phyloP scores from a whole-genome alignment of 2,329 filamentous ascomycete genomes.

The Esteya vermicola region DNA sequence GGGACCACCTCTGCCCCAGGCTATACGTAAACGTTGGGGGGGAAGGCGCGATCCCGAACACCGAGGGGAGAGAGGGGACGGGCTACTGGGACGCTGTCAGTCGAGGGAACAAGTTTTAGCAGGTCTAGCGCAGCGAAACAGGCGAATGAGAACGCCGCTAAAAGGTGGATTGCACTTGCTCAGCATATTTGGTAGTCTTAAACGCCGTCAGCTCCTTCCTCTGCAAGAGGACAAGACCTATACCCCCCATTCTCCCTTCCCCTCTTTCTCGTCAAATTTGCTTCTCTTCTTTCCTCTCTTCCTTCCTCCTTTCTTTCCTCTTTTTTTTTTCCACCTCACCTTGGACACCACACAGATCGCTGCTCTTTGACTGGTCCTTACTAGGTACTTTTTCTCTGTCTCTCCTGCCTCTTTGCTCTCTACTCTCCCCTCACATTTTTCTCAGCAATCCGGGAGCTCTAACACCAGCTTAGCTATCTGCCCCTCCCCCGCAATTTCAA shows the following conservation, averaged over 20 bases:
- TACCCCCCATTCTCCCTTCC: not conserved
- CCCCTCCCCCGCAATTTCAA: slow-evolving; percentile 12
- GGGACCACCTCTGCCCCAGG: not conserved
- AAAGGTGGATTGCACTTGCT: not conserved
- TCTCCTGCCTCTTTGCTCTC: not conserved
- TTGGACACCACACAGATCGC: not conserved
- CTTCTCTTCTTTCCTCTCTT: not conserved
- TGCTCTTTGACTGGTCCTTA: not conserved
- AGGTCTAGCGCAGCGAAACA: too few relatives aligned
- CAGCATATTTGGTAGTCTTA: not conserved
- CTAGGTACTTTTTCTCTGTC: not conserved
- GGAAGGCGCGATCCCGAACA: not conserved
- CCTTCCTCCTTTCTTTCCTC: not conserved
- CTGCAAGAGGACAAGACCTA: too few relatives aligned
- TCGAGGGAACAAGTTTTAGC: too few relatives aligned
- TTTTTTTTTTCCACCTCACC: not conserved
- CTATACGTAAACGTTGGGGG: not conserved
- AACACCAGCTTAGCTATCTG: slow-evolving; percentile 3
- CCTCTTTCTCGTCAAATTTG: not conserved
- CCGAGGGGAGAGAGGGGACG: slow-evolving; percentile 2
- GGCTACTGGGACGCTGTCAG: not conserved
- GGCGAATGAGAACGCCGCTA: slow-evolving; percentile 3
- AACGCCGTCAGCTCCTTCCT: not conserved
- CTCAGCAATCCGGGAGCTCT: not conserved
- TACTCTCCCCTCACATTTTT: not conserved